Percentiles rank a stretch among this genome's conserved stretches.
Conservation (phyloP, 345 rosid genomes). For the Citrus sinensis region DVS_A1.0 CM039162.1:22360501-22361000, state of each 20-base stretch:
- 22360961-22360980: not conserved
- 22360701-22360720: not conserved
- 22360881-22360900: slow-evolving; percentile 73
- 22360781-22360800: slow-evolving; percentile 68
- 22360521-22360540: not conserved
- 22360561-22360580: slow-evolving; percentile 28
- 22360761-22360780: slow-evolving; percentile 90
- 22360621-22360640: slow-evolving; percentile 20
- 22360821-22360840: slow-evolving; percentile 64
- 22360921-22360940: not conserved
- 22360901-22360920: slow-evolving; percentile 60
- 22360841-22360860: slow-evolving; percentile 51
- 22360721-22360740: slow-evolving; percentile 10
- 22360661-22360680: not conserved
- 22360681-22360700: not conserved
- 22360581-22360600: slow-evolving; percentile 19
- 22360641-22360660: not conserved
- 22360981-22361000: not conserved
- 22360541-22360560: slow-evolving; percentile 45
- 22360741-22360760: slow-evolving; percentile 49
- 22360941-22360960: not conserved
- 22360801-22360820: slow-evolving; percentile 36
- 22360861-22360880: slow-evolving; percentile 47
- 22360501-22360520: not conserved
- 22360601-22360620: slow-evolving; percentile 31